Evolutionary conservation across 2,329 filamentous ascomycete genomes (phyloP).

Genomic region (Botrytis byssoidea): DNA sequence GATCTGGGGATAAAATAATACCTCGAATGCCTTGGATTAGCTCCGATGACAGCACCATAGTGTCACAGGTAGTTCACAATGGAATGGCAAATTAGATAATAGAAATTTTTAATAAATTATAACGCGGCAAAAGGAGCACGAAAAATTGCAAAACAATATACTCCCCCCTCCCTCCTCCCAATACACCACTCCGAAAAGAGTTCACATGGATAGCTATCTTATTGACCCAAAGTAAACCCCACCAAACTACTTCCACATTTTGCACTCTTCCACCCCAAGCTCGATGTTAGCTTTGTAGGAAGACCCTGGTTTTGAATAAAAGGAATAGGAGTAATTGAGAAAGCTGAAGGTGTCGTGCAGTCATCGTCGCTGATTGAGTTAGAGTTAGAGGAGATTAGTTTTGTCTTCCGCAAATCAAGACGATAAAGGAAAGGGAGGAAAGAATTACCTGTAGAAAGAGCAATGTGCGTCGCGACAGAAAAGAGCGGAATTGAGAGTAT

Average conservation of each 20-base stretch:
- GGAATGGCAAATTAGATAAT: background rate
- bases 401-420: background rate
- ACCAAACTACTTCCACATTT: background rate
- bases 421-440: rapidly evolving
- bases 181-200: too few species aligned
- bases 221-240: background rate
- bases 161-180: too few species aligned
- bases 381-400: background rate
- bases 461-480: background rate
- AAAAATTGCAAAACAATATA: too few species aligned
- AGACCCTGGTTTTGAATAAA: background rate
- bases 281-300: background rate
- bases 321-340: background rate
- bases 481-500: background rate
- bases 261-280: background rate
- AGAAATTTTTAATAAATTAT: background rate
- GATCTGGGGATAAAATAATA: too few species aligned
- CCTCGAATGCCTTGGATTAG: background rate
- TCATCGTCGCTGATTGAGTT: background rate
- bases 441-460: background rate
- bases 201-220: too few species aligned
- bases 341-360: background rate
- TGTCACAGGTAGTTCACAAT: background rate
- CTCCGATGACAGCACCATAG: background rate
- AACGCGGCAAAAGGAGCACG: background rate